Conservation (phyloP, 129 eudicot genomes). For the Flaveria linearis region DNA sequence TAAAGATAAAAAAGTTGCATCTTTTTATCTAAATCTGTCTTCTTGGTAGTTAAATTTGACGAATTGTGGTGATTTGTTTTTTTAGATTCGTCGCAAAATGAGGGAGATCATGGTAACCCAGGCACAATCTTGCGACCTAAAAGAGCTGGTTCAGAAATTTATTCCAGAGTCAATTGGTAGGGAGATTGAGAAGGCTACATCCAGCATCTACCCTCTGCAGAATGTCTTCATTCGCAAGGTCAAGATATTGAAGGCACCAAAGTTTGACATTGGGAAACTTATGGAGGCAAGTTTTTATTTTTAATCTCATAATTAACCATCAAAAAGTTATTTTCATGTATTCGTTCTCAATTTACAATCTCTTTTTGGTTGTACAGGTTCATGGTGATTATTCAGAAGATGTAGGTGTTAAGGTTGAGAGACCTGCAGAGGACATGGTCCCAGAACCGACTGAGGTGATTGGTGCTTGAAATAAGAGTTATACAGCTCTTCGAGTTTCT, state of each 20-base stretch:
- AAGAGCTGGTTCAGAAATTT: constrained; percentile 72
- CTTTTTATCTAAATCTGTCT: not conserved
- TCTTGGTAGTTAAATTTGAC: not conserved
- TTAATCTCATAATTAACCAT: not conserved
- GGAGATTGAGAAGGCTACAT: constrained; percentile 85
- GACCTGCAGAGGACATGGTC: constrained; percentile 63
- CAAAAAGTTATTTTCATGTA: not conserved
- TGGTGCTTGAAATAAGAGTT: constrained; percentile 54
- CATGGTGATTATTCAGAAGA: constrained; percentile 81
- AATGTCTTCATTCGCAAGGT: constrained; percentile 77
- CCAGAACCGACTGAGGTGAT: constrained; percentile 65
- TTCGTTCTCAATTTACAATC: no score
- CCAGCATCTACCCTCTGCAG: constrained; percentile 78
- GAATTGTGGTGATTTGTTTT: not conserved
- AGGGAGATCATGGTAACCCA: constrained; percentile 77
- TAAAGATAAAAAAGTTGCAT: not conserved
- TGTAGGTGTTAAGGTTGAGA: constrained; percentile 63
- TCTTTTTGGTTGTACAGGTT: constrained; percentile 39
- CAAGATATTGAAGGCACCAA: constrained; percentile 81
- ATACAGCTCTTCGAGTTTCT: not conserved
- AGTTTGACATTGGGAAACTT: constrained; percentile 72
- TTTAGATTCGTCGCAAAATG: constrained; percentile 82
- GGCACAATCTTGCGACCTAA: constrained; percentile 73
- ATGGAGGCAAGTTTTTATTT: constrained; percentile 59
- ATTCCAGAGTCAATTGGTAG: constrained; percentile 76